Evolutionary conservation across 2,329 filamentous ascomycete genomes (phyloP).

Genomic region (Claviceps humidiphila): DNA sequence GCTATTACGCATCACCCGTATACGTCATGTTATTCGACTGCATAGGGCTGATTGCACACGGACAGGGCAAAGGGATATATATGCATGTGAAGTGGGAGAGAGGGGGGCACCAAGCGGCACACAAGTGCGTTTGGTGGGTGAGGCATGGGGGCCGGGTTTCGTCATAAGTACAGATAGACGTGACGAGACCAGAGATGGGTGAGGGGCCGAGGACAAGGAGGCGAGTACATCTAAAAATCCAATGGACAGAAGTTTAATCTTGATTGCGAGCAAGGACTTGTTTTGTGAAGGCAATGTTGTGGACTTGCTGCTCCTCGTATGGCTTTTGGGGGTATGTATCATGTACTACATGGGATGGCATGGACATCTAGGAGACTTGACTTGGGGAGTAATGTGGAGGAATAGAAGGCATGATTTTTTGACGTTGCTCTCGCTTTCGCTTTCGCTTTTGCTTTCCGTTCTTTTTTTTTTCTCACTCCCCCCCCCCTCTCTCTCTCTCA

Average conservation of each 20-base stretch:
- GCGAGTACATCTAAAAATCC: not conserved
- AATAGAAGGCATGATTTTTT: no score
- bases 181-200: not conserved
- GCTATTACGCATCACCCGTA: no score
- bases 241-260: not conserved
- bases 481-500: no score
- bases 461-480: no score
- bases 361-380: no score
- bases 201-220: not conserved
- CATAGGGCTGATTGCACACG: not conserved
- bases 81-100: not conserved
- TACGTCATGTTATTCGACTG: not conserved
- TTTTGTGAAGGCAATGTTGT: no score
- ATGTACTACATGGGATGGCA: no score
- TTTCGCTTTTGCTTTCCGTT: no score
- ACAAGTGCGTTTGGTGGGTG: not conserved
- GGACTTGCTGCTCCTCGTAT: no score
- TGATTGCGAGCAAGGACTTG: not conserved
- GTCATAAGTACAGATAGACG: not conserved
- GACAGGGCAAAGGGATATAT: not conserved
- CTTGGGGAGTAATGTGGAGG: no score
- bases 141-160: not conserved
- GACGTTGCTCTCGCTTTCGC: no score
- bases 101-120: not conserved
- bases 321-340: no score